Evolutionary conservation across 1,284 basidiomycete genomes (phyloP).

Genomic region (Pyrrhoderma noxium): DNA sequence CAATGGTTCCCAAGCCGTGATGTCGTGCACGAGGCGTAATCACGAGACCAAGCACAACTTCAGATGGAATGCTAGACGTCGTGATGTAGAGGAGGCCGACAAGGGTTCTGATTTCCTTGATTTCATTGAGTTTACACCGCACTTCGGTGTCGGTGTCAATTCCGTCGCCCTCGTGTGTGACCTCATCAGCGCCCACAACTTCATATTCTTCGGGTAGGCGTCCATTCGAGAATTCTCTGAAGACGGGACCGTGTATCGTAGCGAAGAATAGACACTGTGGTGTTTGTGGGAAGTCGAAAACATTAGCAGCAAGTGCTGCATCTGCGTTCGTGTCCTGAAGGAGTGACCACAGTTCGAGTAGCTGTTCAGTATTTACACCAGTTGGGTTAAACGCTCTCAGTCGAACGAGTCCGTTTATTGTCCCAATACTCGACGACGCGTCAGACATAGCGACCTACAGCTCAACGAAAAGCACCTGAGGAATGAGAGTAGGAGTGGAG

Average conservation of each 20-base stretch:
- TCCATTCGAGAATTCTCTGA: too few species aligned
- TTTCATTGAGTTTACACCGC: neutral
- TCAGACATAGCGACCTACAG: too few species aligned
- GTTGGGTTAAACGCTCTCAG: too few species aligned
- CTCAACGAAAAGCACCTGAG: too few species aligned
- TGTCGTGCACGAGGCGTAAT: slow-evolving; percentile 6
- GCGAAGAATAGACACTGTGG: slow-evolving; percentile 12
- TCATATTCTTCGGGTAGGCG: too few species aligned
- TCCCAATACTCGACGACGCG: too few species aligned
- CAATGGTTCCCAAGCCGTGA: slow-evolving; percentile 8
- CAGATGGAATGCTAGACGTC: neutral
- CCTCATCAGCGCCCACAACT: too few species aligned
- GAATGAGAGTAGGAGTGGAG: too few species aligned
- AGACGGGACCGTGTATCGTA: slow-evolving; percentile 2
- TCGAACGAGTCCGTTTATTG: too few species aligned
- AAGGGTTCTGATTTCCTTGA: neutral
- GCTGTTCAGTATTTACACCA: neutral
- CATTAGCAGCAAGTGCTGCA: slow-evolving; percentile 4
- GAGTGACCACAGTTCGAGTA: slow-evolving; percentile 6
- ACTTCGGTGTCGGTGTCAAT: neutral
- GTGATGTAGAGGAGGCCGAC: neutral
- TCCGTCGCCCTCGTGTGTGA: too few species aligned
- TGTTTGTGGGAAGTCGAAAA: slow-evolving; percentile 12
- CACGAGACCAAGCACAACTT: slow-evolving; percentile 12
- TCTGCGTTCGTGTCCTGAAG: slow-evolving; percentile 11